phyloP scores from a whole-genome alignment of 176 grass and related monocot species.

The Pharus latifolius region DNA sequence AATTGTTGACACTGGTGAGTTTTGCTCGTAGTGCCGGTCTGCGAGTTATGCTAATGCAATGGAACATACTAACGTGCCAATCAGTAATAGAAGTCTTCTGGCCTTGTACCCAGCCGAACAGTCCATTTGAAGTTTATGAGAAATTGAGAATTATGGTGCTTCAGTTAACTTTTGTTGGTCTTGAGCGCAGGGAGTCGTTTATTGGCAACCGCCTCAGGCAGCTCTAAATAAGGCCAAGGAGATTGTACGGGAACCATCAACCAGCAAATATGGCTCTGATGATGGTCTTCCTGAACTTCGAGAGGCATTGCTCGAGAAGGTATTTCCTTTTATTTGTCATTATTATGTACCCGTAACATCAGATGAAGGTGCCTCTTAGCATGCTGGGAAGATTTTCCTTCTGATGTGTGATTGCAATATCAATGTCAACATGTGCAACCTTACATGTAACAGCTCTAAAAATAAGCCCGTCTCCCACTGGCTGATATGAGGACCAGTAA shows the following conservation, averaged over 20 bases:
- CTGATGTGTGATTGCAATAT: too few relatives aligned
- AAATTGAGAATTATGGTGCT: not conserved
- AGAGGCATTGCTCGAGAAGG: slow-evolving; percentile 78
- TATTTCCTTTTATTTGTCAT: slow-evolving; percentile 25
- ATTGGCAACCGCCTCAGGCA: slow-evolving; percentile 83
- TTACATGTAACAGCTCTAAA: too few relatives aligned
- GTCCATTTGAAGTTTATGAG: not conserved
- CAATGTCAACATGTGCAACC: too few relatives aligned
- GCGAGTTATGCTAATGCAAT: not conserved
- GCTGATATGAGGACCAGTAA: not conserved
- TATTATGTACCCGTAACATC: not conserved
- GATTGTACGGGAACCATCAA: slow-evolving; percentile 54
- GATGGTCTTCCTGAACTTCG: slow-evolving; percentile 86
- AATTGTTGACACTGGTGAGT: too few relatives aligned
- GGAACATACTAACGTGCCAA: not conserved
- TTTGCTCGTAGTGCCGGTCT: too few relatives aligned
- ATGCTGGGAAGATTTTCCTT: too few relatives aligned
- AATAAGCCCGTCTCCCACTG: not conserved
- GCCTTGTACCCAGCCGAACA: not conserved
- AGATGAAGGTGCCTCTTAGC: not conserved
- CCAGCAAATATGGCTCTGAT: slow-evolving; percentile 83
- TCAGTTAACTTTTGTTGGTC: not conserved
- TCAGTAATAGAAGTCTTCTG: not conserved
- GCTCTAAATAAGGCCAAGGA: slow-evolving; percentile 70
- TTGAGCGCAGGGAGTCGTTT: slow-evolving; percentile 74